phyloP scores from a whole-genome alignment of 768 basidiomycete genomes.

The Boletus insuetus region DNA sequence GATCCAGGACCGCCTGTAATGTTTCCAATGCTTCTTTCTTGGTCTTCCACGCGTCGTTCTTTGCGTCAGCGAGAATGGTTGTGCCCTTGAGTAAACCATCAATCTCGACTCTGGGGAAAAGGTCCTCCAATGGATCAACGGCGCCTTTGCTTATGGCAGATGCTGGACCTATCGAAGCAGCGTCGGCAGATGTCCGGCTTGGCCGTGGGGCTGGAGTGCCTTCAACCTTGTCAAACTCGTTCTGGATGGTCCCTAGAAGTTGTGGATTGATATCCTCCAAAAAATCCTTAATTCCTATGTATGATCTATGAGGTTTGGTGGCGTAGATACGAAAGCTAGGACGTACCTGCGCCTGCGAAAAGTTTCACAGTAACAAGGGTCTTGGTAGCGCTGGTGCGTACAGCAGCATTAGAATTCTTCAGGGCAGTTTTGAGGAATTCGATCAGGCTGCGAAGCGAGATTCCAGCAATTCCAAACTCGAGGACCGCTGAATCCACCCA shows the following conservation, averaged over 20 bases:
- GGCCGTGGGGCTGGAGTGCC: constrained; percentile 76
- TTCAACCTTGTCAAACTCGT: constrained; percentile 92
- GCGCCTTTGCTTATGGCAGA: constrained; percentile 37
- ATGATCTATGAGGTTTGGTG: constrained; percentile 9
- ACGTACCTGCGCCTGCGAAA: constrained; percentile 84
- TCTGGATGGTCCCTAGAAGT: constrained; percentile 82
- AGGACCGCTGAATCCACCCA: constrained; percentile 86
- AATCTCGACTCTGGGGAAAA: constrained; percentile 94
- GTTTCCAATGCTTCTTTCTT: constrained; percentile 93
- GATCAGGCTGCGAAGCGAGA: constrained; percentile 80
- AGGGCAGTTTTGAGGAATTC: constrained; percentile 86
- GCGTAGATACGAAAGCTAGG: not conserved
- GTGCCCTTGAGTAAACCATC: constrained; percentile 83
- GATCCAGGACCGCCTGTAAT: constrained; percentile 80
- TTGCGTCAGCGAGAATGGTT: constrained; percentile 75
- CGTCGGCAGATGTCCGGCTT: constrained; percentile 71
- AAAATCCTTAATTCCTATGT: constrained; percentile 82
- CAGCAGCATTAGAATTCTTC: constrained; percentile 91
- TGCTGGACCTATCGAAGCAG: constrained; percentile 48
- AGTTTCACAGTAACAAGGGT: constrained; percentile 86
- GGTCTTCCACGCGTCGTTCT: constrained; percentile 95
- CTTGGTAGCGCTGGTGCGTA: constrained; percentile 92
- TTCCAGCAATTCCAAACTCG: constrained; percentile 89
- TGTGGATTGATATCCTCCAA: constrained; percentile 94
- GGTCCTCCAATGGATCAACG: constrained; percentile 82